Percentiles rank a stretch among this genome's conserved stretches.
These are phyloP conservation scores for Trametes sanguinea DNA, from an alignment of 768 basidiomycete genomes.

Conservation along the genomic window DNA sequence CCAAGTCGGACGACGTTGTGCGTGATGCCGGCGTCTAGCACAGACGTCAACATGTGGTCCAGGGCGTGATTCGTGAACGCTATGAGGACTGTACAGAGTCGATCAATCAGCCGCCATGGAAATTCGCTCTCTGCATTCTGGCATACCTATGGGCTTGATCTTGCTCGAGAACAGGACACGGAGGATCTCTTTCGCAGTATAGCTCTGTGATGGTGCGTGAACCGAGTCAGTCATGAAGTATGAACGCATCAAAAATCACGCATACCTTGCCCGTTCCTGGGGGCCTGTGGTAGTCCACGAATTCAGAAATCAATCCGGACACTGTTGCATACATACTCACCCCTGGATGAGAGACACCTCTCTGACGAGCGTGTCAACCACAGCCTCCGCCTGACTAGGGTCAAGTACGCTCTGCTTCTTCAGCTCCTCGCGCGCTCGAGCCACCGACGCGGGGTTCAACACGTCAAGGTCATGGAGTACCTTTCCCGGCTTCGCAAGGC, in stretches of 20 bases:
- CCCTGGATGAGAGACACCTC: slow-evolving; percentile 75
- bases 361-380: slow-evolving; percentile 58
- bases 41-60: slow-evolving; percentile 67
- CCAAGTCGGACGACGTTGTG: slow-evolving; percentile 67
- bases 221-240: background rate
- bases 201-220: slow-evolving; percentile 46
- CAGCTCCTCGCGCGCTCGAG: slow-evolving; percentile 47
- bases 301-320: background rate
- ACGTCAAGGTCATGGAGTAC: slow-evolving; percentile 44
- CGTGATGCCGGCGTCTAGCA: slow-evolving; percentile 68
- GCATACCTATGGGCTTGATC: slow-evolving; percentile 32
- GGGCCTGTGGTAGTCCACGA: slow-evolving; percentile 46
- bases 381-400: slow-evolving; percentile 68
- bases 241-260: background rate
- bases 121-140: no score
- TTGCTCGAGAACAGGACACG: slow-evolving; percentile 59
- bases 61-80: slow-evolving; percentile 81
- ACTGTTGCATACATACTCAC: slow-evolving; percentile 35
- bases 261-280: slow-evolving; percentile 78
- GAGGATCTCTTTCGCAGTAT: slow-evolving; percentile 68
- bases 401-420: slow-evolving; percentile 57
- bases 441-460: slow-evolving; percentile 39
- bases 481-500: slow-evolving; percentile 42
- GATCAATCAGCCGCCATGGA: no score
- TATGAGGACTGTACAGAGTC: slow-evolving; percentile 38